phyloP scores from a whole-genome alignment of 169 alveolate genomes.

The Hammondia hammondi region DNA sequence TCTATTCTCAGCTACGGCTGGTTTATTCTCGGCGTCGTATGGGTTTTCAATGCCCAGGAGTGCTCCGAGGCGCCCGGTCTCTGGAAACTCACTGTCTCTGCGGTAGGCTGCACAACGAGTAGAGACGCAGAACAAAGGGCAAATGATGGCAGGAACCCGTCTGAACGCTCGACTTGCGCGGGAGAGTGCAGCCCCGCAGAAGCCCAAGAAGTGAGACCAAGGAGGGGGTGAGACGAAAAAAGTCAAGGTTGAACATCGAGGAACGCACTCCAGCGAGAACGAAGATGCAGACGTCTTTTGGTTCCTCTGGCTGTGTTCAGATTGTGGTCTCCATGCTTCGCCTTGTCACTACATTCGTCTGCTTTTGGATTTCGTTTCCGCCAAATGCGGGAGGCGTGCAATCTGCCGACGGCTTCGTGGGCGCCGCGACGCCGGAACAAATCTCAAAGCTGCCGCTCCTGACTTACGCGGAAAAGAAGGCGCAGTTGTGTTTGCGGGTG shows the following conservation, averaged over 20 bases:
- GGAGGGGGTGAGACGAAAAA: no score
- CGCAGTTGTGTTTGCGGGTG: neutral
- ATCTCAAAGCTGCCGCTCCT: constrained; percentile 26
- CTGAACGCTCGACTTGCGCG: neutral
- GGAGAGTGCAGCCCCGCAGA: no score
- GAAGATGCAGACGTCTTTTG: no score
- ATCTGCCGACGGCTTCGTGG: neutral
- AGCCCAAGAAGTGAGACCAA: no score
- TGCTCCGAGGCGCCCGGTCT: constrained; percentile 59
- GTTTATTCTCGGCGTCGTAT: constrained; percentile 65
- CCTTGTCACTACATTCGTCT: constrained; percentile 53
- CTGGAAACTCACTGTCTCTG: constrained; percentile 50
- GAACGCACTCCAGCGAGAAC: no score
- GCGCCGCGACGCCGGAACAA: constrained; percentile 31
- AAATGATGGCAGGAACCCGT: neutral
- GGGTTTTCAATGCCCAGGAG: constrained; percentile 51
- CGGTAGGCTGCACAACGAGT: constrained; percentile 34
- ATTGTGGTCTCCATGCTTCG: constrained; percentile 34
- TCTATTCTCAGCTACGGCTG: constrained; percentile 57
- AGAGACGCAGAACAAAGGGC: neutral
- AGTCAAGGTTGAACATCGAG: no score
- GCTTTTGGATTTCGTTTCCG: constrained; percentile 51
- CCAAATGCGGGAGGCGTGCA: constrained; percentile 19
- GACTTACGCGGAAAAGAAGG: constrained; percentile 16
- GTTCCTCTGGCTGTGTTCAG: constrained; percentile 13